Percentiles rank a stretch among this genome's conserved stretches.
phyloP scores from a whole-genome alignment of 495 filamentous ascomycete genomes.

The Neurospora intermedia region DNA sequence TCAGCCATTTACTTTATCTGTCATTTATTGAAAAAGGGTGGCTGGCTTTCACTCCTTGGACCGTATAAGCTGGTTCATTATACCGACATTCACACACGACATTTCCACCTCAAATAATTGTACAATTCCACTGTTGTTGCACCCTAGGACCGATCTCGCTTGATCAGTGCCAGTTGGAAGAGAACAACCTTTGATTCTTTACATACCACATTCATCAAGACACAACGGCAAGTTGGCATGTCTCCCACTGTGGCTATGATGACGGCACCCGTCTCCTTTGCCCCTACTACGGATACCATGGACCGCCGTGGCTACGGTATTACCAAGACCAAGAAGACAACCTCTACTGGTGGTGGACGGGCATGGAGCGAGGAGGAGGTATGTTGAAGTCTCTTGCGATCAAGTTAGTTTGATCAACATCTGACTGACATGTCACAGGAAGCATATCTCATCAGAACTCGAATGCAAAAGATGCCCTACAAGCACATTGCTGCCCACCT shows the following conservation, averaged over 20 bases:
- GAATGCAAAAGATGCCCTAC: slow-evolving; percentile 78
- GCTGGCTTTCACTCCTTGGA: slow-evolving; percentile 25
- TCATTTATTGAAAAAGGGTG: slow-evolving; percentile 30
- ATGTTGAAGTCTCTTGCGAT: slow-evolving; percentile 13
- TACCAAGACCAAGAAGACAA: slow-evolving; percentile 50
- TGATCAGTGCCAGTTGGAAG: slow-evolving; percentile 12
- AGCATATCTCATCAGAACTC: slow-evolving; percentile 73
- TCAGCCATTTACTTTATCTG: slow-evolving; percentile 42
- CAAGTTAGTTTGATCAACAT: not conserved
- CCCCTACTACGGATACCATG: slow-evolving; percentile 36
- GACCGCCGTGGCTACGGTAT: slow-evolving; percentile 44
- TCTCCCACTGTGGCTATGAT: slow-evolving; percentile 39
- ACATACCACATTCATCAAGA: slow-evolving; percentile 1
- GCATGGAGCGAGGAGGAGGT: slow-evolving; percentile 76
- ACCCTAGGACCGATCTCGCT: slow-evolving; percentile 2
- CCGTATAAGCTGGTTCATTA: slow-evolving; percentile 36
- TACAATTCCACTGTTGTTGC: not conserved
- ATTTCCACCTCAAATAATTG: not conserved
- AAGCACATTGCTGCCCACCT: slow-evolving; percentile 77
- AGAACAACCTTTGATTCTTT: too few relatives aligned
- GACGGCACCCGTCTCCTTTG: slow-evolving; percentile 28
- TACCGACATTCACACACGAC: slow-evolving; percentile 8
- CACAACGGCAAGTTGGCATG: slow-evolving; percentile 23
- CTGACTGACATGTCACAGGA: slow-evolving; percentile 42
- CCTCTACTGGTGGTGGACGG: slow-evolving; percentile 59